Conservation (phyloP, 2,329 filamentous ascomycete species). For the Diaporthe citri region DNA sequence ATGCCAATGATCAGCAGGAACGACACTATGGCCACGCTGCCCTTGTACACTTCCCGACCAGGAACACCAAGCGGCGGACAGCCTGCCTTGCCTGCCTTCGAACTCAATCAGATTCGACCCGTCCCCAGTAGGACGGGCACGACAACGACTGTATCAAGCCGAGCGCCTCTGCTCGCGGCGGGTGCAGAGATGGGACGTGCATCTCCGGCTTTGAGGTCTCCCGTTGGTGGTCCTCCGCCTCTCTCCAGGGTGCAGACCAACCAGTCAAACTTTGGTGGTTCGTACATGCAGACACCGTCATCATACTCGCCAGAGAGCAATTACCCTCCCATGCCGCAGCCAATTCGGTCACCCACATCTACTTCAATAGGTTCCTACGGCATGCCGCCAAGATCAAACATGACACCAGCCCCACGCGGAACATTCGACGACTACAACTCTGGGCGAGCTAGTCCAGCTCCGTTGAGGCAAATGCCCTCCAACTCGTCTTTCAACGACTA, state of each 20-base stretch:
- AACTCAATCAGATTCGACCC: conserved; percentile 66
- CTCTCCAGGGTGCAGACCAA: conserved; percentile 46
- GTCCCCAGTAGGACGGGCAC: conserved; percentile 53
- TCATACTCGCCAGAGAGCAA: conserved; percentile 44
- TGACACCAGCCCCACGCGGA: conserved; percentile 34
- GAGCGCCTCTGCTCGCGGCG: conserved; percentile 47
- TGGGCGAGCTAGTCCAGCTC: conserved; percentile 37
- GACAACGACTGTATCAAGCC: conserved; percentile 46
- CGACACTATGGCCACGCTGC: conserved; percentile 72
- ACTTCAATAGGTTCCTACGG: conserved; percentile 40
- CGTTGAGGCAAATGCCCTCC: conserved; percentile 29
- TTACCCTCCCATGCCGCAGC: conserved; percentile 46
- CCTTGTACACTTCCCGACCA: conserved; percentile 72
- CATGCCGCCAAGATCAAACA: conserved; percentile 38
- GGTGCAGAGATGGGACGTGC: conserved; percentile 50
- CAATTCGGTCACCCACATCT: conserved; percentile 44
- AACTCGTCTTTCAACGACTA: conserved; percentile 42
- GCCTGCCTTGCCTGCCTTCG: conserved; percentile 51
- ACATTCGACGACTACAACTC: conserved; percentile 40
- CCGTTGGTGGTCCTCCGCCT: conserved; percentile 44
- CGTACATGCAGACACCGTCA: conserved; percentile 45
- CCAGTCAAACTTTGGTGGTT: conserved; percentile 42
- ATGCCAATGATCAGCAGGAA: conserved; percentile 72
- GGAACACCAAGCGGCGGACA: conserved; percentile 58
- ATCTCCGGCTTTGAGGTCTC: conserved; percentile 46